Percentiles rank a stretch among this genome's conserved stretches.
Conservation (phyloP, 805 yeast species). For the Wickerhamiella sorbophila region DNA sequence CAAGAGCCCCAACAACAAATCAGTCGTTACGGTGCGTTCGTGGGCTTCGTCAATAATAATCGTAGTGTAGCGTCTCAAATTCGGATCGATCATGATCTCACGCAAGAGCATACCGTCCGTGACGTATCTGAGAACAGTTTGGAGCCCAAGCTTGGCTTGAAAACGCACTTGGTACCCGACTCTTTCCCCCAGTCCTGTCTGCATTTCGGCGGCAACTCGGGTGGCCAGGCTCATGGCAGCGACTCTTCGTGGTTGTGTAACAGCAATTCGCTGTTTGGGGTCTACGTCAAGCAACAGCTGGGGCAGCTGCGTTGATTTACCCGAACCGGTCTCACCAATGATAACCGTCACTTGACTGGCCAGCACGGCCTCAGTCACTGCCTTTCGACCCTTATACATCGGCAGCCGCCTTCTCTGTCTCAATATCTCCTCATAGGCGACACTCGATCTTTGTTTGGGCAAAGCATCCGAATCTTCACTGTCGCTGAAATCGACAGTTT, state of each 20-base stretch:
- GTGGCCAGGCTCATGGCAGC: constrained; percentile 91
- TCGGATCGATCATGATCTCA: constrained; percentile 67
- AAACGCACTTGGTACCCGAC: constrained; percentile 93
- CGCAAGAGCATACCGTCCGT: constrained; percentile 97
- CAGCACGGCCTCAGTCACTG: constrained; percentile 41
- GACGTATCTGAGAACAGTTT: constrained; percentile 65
- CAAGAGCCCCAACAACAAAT: constrained; percentile 75
- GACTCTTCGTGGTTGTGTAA: constrained; percentile 94
- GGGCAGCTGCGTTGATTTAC: constrained; percentile 94
- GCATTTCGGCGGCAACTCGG: constrained; percentile 82
- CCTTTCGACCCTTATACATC: constrained; percentile 54
- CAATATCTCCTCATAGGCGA: constrained; percentile 27
- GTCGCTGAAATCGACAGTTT: constrained; percentile 12
- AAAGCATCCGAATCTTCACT: constrained; percentile 6
- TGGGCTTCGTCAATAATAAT: constrained; percentile 93
- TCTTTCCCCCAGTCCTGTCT: constrained; percentile 57
- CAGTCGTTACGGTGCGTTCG: constrained; percentile 87
- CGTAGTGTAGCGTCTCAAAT: constrained; percentile 51
- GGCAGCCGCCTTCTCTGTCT: constrained; percentile 50
- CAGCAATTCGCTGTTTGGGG: constrained; percentile 49
- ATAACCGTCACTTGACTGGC: constrained; percentile 57
- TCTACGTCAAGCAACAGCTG: constrained; percentile 52
- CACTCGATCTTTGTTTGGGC: constrained; percentile 18
- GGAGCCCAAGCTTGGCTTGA: constrained; percentile 46
- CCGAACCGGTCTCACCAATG: constrained; percentile 96